Evolutionary conservation across 805 yeast genomes (phyloP).

Genomic region (Sugiyamaella boreocaroliniensis): DNA sequence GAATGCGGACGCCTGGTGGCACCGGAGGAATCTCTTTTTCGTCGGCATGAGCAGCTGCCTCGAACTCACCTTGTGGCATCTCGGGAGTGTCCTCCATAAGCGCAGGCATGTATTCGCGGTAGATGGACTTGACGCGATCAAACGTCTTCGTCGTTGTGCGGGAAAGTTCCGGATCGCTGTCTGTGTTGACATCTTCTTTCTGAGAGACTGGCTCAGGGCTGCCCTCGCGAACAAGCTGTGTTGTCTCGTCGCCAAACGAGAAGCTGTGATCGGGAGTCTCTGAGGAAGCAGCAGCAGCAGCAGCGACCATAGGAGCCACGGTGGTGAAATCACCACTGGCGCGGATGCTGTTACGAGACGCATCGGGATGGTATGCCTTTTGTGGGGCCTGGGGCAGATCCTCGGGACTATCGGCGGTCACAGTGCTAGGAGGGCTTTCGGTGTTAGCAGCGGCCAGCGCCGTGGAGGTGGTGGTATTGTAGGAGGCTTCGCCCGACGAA

Average conservation of each 20-base stretch:
- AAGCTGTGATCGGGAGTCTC: neutral
- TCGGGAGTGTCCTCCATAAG: slow-evolving; percentile 8
- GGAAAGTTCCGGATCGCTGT: slow-evolving; percentile 4
- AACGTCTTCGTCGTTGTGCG: slow-evolving; percentile 22
- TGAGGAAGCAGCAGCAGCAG: neutral
- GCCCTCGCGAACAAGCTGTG: neutral
- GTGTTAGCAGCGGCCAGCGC: neutral
- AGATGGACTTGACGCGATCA: slow-evolving; percentile 24
- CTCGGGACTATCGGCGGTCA: neutral
- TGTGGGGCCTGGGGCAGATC: neutral
- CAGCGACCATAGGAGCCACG: neutral
- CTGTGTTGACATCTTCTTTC: neutral
- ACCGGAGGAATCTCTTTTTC: neutral
- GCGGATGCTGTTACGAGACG: neutral
- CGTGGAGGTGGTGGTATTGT: neutral
- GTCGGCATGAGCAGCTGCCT: neutral
- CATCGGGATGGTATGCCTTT: neutral
- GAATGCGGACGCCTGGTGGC: neutral
- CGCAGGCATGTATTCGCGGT: slow-evolving; percentile 23
- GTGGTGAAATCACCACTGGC: neutral
- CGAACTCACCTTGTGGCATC: neutral
- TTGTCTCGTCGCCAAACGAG: slow-evolving; percentile 2
- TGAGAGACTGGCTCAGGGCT: neutral
- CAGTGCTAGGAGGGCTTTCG: slow-evolving; percentile 6
- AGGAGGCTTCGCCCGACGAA: neutral